Evolutionary conservation across 2,329 filamentous ascomycete genomes (phyloP), one percentile per base, ranked within the genome.

Genomic region (Fusarium musae): DNA sequence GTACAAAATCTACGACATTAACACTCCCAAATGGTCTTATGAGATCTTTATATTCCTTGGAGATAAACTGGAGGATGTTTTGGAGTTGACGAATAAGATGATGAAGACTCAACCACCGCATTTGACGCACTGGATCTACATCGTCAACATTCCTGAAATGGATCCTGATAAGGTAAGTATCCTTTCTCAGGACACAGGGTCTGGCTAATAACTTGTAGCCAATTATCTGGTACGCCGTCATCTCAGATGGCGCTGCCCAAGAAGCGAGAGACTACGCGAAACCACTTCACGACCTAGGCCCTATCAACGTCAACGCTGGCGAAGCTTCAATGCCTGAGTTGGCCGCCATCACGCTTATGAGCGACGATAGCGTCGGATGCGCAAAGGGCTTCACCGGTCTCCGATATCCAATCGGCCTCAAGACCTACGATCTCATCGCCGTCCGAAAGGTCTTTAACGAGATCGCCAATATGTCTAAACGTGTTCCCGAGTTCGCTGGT

Each of bases 1-100:
- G 0, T 81, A 80, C 2, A 85, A 85, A 67, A 82, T 89, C 10
- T 87, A 87, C 69, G 83, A 87, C 60, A 79, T 80, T 9, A 77
- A 79, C 52, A 60, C 46, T 52, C 65, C 59, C 0, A 56, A 79
- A 19, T 87, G 83, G 83, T 81, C 83, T 3, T 82, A 82, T 34
- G 79, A 81, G 50, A 82, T 78, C 1, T 79, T 86, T 23, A 78
- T 80, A 12, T 87, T 84, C 61, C 79, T 28, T 6, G 70, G 66
- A 0, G 70, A 76, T 15, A 75, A 70, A 16, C 43, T 78, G 9
- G 75, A 76, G 17, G n/a, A 46, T 12, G 19, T 77, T 16, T 26
- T 74, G 7, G 63, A 63, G 26, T 32, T 69, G 28, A 70, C 64
- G 0, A 75, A 76, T 3, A 49, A 50, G 11, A 75, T 74, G 68